Base-by-base conservation (phyloP, 768 basidiomycete species). In the Kwoniella sp. region DNA sequence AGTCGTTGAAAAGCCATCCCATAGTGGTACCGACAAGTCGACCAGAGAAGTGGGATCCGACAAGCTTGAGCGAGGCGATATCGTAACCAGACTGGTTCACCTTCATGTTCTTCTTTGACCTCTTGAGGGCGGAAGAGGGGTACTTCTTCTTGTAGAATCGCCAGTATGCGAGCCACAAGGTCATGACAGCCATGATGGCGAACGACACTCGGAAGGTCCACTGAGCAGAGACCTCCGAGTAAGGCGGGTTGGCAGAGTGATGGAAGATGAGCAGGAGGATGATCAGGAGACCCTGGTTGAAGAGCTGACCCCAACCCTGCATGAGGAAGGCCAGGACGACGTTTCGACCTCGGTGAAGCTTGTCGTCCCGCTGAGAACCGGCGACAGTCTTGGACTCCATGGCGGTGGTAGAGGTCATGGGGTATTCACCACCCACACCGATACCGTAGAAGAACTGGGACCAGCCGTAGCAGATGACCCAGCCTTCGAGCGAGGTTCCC, bases 111-210 rank as follows among this genome's bases (percentile, higher is more conserved):
- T 70, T 68, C 66, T 77, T 77, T 34, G 72, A 70, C 42, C 60
- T 47, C 5, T 45, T 40, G 17, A 76, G 51, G 4, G 67, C 71
- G 14, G 73, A 64, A 27, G 66, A 68, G 11, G 69, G 67, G 57
- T 73, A 70, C 53, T 71, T 58, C 43, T 69, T 69, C 50, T 70
- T 68, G 67, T 72, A 77, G 61, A 70, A 73, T 62, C 76, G 73
- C 70, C 71, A 75, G 70, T 77, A 77, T 36, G 74, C 73, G 22
- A 78, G 71, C 77, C 77, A 78, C 31, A 75, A 59, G 31, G 75
- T 77, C 62, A 76, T 71, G 28, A 71, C 53, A n/a, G 67, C 73
- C 60, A 77, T 73, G 60, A 77, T 62, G 15, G 65, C 77, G 58
- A 78, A 78, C 28, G 73, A 64, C 25, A 78, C 69, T 37, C 77